Evolutionary conservation across 225 moss, liverwort and hornwort genomes (phyloP), one percentile per base, ranked within the genome.

Genomic region (Straminergon stramineum): DNA sequence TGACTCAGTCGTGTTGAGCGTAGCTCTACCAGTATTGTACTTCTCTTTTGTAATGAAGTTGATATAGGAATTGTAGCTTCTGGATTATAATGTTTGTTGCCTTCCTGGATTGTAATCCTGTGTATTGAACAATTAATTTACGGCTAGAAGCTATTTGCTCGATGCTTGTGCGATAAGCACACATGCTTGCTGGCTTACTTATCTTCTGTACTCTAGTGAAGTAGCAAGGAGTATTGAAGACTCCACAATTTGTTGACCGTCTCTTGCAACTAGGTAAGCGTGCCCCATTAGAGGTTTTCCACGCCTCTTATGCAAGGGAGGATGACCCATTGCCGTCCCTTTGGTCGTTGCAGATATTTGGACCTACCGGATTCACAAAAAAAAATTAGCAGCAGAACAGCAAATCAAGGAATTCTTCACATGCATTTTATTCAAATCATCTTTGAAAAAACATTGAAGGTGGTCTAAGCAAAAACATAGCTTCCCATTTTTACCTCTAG

Each of bases 1-100:
- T 97, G 91, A 97, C 73, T 84, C 48, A 20, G 32, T 88, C 61
- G 79, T 84, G 58, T 37, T 56, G 67, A 67, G 65, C 66, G 87
- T 32, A 35, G 48, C 82, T 79, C 52, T 84, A 57, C 56, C 63
- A 41, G 55, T 88, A 48, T 62, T 86, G 86, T 83, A 87, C 58
- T 43, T 84, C 13, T 83, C 70, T 88, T 84, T 64, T 73, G 35
- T 41, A 62, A 78, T 34, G n/a, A 73, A 63, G 73, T 58, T n/a
- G 30, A 90, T 78, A n/a, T 85, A 91, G 87, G 84, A 53, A 73
- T 80, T 62, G 15, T 84, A 53, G 62, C 43, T 75, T 57, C 60
- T 81, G 81, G 56, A 75, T 74, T 35, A 81, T 34, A 52, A 17
- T 85, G 68, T 30, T 89, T 37, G 63, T 85, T 61, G 67, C 27